Evolutionary conservation across 1,139 yeast genomes (phyloP).

Genomic region (Debaryomycetaceae sp.): DNA sequence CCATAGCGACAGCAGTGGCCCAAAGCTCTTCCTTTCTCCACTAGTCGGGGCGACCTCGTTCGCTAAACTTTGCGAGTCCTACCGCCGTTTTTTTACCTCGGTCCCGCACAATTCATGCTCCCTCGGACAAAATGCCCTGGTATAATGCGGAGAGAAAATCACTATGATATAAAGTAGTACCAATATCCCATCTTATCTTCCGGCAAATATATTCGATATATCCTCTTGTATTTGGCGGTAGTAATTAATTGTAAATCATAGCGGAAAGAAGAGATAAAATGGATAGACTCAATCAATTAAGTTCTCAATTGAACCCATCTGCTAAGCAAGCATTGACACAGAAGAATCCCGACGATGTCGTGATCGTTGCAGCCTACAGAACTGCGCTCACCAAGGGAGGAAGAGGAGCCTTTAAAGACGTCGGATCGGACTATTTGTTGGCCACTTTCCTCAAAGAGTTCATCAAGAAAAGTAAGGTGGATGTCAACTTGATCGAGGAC

Average conservation of each 20-base stretch:
- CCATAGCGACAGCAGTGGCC: no score
- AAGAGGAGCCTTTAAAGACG: constrained; percentile 75
- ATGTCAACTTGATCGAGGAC: constrained; percentile 69
- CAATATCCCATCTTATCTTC: background rate
- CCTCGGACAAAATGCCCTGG: background rate
- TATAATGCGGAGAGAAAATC: background rate
- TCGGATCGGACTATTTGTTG: constrained; percentile 70
- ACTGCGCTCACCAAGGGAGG: constrained; percentile 87
- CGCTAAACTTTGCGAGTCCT: background rate
- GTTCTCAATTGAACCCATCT: constrained; percentile 51
- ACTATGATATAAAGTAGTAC: background rate
- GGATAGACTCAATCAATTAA: constrained; percentile 62
- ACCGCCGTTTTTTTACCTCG: background rate
- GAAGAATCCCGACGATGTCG: constrained; percentile 82
- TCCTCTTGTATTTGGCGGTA: background rate
- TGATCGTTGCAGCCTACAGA: constrained; percentile 82
- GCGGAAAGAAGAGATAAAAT: constrained; percentile 18
- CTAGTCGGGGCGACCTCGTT: no score
- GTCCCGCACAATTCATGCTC: background rate
- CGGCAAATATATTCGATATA: background rate
- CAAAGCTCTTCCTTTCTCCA: no score
- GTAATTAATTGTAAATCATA: background rate
- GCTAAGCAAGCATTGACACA: constrained; percentile 42
- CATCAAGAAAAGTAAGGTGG: constrained; percentile 58
- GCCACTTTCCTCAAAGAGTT: constrained; percentile 61